A percentile compares a stretch with the other conserved stretches of the same genome.
Evolutionary conservation across 345 rosid genomes (phyloP).

Genomic region (Balakata baccata): DNA sequence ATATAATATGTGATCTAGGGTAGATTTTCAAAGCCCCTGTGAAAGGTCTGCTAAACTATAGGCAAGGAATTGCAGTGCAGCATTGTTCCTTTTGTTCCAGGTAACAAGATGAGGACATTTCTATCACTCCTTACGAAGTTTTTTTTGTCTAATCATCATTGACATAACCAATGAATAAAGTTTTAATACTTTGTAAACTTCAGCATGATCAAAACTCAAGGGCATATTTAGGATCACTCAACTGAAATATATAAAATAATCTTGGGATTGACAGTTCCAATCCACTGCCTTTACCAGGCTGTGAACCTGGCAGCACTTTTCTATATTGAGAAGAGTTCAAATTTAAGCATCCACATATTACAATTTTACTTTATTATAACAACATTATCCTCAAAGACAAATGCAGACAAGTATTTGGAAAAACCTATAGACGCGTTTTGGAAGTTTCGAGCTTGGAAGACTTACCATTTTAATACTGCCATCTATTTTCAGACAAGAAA

Average conservation of each 20-base stretch:
- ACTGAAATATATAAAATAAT: too few relatives aligned
- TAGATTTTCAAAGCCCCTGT: neutral
- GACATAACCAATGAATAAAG: neutral
- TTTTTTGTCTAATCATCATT: neutral
- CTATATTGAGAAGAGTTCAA: neutral
- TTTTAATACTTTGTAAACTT: neutral
- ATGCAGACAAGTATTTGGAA: neutral
- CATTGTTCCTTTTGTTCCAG: constrained; percentile 4
- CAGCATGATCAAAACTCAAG: neutral
- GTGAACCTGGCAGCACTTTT: neutral
- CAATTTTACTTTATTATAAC: neutral
- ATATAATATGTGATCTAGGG: neutral
- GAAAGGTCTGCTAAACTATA: constrained; percentile 2
- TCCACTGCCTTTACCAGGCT: neutral
- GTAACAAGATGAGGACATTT: constrained; percentile 23
- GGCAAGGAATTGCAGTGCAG: neutral
- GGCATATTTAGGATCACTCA: neutral
- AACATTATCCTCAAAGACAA: constrained; percentile 4
- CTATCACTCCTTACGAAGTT: constrained; percentile 33
- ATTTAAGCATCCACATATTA: neutral
- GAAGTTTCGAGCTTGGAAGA: constrained; percentile 8
- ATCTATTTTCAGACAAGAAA: neutral
- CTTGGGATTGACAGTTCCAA: neutral
- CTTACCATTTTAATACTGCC: constrained; percentile 15
- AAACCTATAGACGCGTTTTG: constrained; percentile 10